phyloP scores from a whole-genome alignment of 2,329 filamentous ascomycete species.

The Rasamsonia emersonii region DNA sequence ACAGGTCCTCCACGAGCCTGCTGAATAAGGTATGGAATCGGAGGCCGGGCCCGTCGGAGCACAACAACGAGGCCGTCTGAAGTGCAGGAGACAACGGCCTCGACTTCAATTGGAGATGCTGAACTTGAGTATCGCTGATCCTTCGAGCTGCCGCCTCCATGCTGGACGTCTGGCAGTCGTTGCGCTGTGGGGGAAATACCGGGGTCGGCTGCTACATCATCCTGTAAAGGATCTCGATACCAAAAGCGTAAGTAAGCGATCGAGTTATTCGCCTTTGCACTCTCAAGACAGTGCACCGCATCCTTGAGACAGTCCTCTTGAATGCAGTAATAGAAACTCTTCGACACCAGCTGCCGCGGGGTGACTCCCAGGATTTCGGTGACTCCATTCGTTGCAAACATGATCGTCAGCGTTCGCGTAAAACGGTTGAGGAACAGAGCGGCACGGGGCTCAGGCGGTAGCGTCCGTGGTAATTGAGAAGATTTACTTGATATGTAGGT shows the following conservation, averaged over 20 bases:
- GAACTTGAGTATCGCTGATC: background rate
- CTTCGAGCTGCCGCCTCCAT: too few relatives aligned
- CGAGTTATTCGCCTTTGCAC: constrained; percentile 81
- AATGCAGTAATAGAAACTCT: constrained; percentile 83
- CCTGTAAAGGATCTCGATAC: constrained; percentile 64
- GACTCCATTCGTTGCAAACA: constrained; percentile 76
- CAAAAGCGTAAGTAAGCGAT: constrained; percentile 84
- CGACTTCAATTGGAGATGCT: constrained; percentile 48
- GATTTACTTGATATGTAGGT: constrained; percentile 79
- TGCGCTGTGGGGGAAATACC: background rate
- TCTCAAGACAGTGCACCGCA: constrained; percentile 69
- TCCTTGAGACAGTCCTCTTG: constrained; percentile 67
- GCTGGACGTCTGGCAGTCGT: too few relatives aligned
- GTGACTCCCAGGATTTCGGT: constrained; percentile 65
- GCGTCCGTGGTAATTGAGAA: constrained; percentile 40
- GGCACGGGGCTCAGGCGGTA: constrained; percentile 67
- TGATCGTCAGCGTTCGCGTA: constrained; percentile 70
- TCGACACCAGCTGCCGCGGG: constrained; percentile 60
- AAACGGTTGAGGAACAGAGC: constrained; percentile 82
- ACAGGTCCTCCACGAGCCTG: constrained; percentile 30
- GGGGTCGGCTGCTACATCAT: constrained; percentile 24
- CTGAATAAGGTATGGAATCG: constrained; percentile 46
- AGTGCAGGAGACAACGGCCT: constrained; percentile 85
- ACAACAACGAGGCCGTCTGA: constrained; percentile 82
- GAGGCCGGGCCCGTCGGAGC: constrained; percentile 62